Conservation (phyloP, 306 rosid species). For the Adenanthera pavonina region DNA sequence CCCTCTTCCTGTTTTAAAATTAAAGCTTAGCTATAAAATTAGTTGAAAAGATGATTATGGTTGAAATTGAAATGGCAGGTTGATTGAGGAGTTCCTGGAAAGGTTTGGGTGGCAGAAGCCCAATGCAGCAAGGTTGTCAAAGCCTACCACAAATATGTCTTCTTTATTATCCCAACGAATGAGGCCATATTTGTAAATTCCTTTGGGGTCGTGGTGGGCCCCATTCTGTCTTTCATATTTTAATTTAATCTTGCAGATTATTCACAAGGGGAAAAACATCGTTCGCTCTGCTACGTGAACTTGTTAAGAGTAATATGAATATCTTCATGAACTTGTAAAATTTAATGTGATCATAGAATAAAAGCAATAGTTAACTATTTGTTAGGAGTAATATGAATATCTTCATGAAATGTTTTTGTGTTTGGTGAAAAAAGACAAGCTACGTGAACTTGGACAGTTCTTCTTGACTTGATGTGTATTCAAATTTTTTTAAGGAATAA, state of each 20-base stretch:
- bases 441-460: not conserved
- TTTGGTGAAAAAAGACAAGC: not conserved
- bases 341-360: not conserved
- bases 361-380: not conserved
- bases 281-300: not conserved
- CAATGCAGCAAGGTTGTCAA: constrained; percentile 44
- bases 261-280: not conserved
- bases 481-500: not conserved
- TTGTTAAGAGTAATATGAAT: not conserved
- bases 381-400: not conserved
- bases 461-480: not conserved
- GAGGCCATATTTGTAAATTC: constrained; percentile 39
- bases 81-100: constrained; percentile 88
- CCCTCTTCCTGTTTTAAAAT: not conserved
- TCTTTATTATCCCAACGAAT: constrained; percentile 40
- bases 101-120: constrained; percentile 81
- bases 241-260: not conserved
- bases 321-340: not conserved
- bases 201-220: not conserved
- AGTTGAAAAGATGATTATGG: constrained; percentile 4
- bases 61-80: constrained; percentile 52
- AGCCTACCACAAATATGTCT: constrained; percentile 23
- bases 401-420: not conserved
- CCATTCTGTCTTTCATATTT: not conserved
- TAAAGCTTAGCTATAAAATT: not conserved